A percentile compares a stretch with the other conserved stretches of the same genome.
Conservation (phyloP, 2,329 filamentous ascomycete species). For the Cryphonectria parasitica region DNA sequence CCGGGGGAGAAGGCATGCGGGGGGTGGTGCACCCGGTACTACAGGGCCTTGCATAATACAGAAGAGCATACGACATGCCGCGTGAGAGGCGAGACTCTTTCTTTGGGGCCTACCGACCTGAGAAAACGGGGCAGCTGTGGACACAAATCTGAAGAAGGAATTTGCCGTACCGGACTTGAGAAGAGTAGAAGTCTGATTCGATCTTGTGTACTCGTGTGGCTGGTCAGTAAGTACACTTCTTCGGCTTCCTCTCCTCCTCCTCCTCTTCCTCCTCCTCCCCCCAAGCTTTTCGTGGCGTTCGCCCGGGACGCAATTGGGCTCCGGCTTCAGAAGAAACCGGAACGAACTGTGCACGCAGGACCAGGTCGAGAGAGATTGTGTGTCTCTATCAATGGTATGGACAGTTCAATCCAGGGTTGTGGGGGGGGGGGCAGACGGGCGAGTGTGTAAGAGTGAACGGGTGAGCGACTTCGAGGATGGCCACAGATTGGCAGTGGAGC, state of each 20-base stretch:
- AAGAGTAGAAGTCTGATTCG: constrained; percentile 1
- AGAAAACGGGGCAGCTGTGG: constrained; percentile 9
- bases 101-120: constrained; percentile 14
- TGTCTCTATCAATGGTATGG: background rate
- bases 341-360: background rate
- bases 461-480: background rate
- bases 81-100: constrained; percentile 18
- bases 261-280: background rate
- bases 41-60: constrained; percentile 20
- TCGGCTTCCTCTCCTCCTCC: too few species aligned
- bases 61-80: constrained; percentile 7
- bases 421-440: background rate
- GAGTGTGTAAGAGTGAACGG: background rate
- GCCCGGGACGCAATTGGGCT: background rate
- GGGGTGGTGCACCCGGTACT: constrained; percentile 7
- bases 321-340: background rate
- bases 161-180: constrained; percentile 21
- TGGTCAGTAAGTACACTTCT: background rate
- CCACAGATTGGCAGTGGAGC: background rate
- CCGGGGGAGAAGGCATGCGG: constrained; percentile 9
- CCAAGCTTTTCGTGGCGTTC: background rate
- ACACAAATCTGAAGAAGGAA: constrained; percentile 5
- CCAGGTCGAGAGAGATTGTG: background rate
- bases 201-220: background rate
- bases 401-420: background rate